phyloP scores from a whole-genome alignment of 2,329 filamentous ascomycete genomes.

The Leptographium wingfieldii region DNA sequence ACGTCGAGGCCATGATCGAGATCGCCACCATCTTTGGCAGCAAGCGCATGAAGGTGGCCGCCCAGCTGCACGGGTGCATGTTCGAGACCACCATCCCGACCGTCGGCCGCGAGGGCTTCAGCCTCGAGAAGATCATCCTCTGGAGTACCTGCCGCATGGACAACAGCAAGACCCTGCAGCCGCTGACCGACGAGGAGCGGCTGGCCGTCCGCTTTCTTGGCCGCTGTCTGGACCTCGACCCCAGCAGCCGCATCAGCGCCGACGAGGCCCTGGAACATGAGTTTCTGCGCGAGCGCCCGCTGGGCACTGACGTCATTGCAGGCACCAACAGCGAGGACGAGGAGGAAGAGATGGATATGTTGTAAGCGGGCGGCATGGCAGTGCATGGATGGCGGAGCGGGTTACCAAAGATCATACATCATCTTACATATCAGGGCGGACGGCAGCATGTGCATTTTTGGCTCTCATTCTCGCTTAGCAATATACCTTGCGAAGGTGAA shows the following conservation, averaged over 20 bases:
- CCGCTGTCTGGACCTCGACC: slow-evolving; percentile 65
- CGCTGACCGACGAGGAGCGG: slow-evolving; percentile 54
- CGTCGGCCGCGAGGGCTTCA: slow-evolving; percentile 73
- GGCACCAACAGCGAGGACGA: slow-evolving; percentile 21
- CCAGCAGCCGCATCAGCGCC: slow-evolving; percentile 59
- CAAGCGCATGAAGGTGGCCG: slow-evolving; percentile 70
- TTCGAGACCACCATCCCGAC: slow-evolving; percentile 91
- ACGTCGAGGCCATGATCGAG: slow-evolving; percentile 94
- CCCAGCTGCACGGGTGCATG: slow-evolving; percentile 75
- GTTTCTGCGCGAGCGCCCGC: slow-evolving; percentile 38
- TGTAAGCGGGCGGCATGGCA: slow-evolving; percentile 15
- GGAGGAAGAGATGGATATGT: slow-evolving; percentile 43
- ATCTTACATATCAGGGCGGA: too few species aligned
- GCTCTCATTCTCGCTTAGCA: too few species aligned
- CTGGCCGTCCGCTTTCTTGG: slow-evolving; percentile 61
- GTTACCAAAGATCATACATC: too few species aligned
- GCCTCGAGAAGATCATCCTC: slow-evolving; percentile 82
- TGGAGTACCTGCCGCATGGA: slow-evolving; percentile 75
- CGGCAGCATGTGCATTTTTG: too few species aligned
- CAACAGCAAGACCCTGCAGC: slow-evolving; percentile 24
- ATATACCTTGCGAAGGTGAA: too few species aligned
- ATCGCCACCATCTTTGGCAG: slow-evolving; percentile 90
- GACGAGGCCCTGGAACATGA: slow-evolving; percentile 61
- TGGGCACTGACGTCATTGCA: background rate
- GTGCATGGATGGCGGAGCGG: too few species aligned